A percentile compares a stretch with the other conserved stretches of the same genome.
Evolutionary conservation across 192 early-diverging fungal genomes (phyloP).

Genomic region (Entomortierella chlamydospora): DNA sequence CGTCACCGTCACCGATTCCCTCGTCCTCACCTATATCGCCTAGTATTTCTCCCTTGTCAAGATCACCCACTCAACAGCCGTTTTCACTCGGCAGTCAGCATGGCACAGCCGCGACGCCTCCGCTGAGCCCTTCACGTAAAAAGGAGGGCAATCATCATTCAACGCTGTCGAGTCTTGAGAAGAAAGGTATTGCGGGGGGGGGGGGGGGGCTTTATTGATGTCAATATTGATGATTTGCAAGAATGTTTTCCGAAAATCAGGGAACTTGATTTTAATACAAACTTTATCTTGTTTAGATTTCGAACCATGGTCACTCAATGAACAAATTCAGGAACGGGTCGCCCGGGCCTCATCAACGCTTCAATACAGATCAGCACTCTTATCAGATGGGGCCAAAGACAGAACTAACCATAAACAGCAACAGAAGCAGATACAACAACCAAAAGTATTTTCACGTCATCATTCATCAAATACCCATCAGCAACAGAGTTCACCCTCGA

Average conservation of each 20-base stretch:
- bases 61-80: conserved; percentile 19
- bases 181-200: conserved; percentile 48
- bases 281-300: conserved; percentile 40
- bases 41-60: not conserved
- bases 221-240: no score
- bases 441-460: conserved; percentile 5
- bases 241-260: no score
- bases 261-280: no score
- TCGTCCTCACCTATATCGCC: conserved; percentile 14
- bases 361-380: conserved; percentile 31
- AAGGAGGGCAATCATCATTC: conserved; percentile 24
- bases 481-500: not conserved
- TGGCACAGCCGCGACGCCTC: conserved; percentile 36
- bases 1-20: not conserved
- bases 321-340: conserved; percentile 38
- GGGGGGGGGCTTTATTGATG: no score
- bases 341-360: conserved; percentile 8
- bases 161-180: conserved; percentile 19
- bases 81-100: conserved; percentile 11
- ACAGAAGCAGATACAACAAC: conserved; percentile 6
- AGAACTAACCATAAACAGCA: not conserved
- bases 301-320: conserved; percentile 41
- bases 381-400: conserved; percentile 15
- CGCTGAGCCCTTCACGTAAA: conserved; percentile 45
- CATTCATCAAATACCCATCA: not conserved